Evolutionary conservation across 352 stramenopile genomes (phyloP), one percentile per base, ranked within the genome.

Genomic region (Phytophthora capsici): DNA sequence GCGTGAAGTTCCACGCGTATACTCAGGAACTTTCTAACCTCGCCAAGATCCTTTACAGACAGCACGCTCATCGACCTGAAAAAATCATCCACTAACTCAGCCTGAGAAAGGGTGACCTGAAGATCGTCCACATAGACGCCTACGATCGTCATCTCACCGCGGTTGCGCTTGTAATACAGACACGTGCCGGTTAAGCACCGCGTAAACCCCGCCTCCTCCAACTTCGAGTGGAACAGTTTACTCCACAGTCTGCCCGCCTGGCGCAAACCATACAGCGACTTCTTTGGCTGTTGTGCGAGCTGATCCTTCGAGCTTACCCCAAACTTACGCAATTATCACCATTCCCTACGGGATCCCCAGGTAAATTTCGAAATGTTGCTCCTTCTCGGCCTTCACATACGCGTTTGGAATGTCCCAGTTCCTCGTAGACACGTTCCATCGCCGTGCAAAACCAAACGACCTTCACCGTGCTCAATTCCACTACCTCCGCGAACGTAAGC

Each of bases 151-250:
- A 14, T 44, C 6, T 19, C 48, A 4, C 6, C 22, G 17, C 30
- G 1, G 32, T 45, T 19, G 16, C 19, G 6, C 12, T 59, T 59
- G 40, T 50, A 50, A 25, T 50, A 59, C 4, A 59, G 14, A 40
- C 17, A 44, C 16, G 6, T 50, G 13, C 50, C 52, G 4, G 38
- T 43, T 23, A 44, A 16, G 12, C 25, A 50, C n/a, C 50, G 52
- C 6, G 16, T 43, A 20, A 59, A 59, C 1, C 38, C 51, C 6
- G 7, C 12, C 48, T 48, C 14, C 22, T 48, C 0, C 36, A 49
- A 25, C 8, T 38, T 28, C 6, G 5, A 26, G 17, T 59, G 38
- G n/a, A 59, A 25, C 10, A 45, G 20, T 23, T 44, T 8, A 22
- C 40, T 14, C 4, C 48, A 45, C 9, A 46, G 32, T 34, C 32